These are phyloP conservation scores for Pyrenochaeta sp. DNA, from an alignment of 2,329 filamentous ascomycete genomes.

Conservation along the genomic window DNA sequence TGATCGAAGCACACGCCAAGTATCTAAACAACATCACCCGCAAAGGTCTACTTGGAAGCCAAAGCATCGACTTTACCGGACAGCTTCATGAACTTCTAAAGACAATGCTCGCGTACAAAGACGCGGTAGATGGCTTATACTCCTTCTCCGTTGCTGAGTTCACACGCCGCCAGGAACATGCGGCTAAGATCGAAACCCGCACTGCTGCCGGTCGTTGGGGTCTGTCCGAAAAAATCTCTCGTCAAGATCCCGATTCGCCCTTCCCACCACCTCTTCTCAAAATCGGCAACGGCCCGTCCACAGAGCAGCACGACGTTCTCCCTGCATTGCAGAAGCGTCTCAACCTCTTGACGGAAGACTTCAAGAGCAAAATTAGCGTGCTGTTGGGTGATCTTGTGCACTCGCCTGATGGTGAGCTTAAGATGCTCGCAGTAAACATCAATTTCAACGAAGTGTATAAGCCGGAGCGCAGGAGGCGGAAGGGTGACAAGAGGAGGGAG, in stretches of 20 bases:
- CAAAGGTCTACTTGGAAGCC: slow-evolving; percentile 87
- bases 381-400: slow-evolving; percentile 89
- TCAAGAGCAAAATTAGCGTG: slow-evolving; percentile 77
- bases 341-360: slow-evolving; percentile 74
- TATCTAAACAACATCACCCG: slow-evolving; percentile 95
- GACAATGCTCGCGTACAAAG: slow-evolving; percentile 91
- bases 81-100: slow-evolving; percentile 93
- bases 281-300: slow-evolving; percentile 43
- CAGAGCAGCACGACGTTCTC: slow-evolving; percentile 70
- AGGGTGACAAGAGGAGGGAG: slow-evolving; percentile 35
- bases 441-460: slow-evolving; percentile 99
- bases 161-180: slow-evolving; percentile 84
- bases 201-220: slow-evolving; percentile 72
- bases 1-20: slow-evolving; percentile 88
- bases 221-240: slow-evolving; percentile 61
- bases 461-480: slow-evolving; percentile 71
- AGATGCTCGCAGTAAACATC: slow-evolving; percentile 95
- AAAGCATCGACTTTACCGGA: slow-evolving; percentile 76
- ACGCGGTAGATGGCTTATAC: slow-evolving; percentile 92
- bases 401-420: slow-evolving; percentile 93
- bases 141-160: slow-evolving; percentile 95
- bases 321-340: slow-evolving; percentile 78
- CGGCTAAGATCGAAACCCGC: slow-evolving; percentile 72
- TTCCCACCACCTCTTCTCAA: slow-evolving; percentile 51
- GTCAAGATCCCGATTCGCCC: slow-evolving; percentile 50